Conservation (phyloP, 2,329 filamentous ascomycete genomes). For the Alternaria triticimaculans region DNA sequence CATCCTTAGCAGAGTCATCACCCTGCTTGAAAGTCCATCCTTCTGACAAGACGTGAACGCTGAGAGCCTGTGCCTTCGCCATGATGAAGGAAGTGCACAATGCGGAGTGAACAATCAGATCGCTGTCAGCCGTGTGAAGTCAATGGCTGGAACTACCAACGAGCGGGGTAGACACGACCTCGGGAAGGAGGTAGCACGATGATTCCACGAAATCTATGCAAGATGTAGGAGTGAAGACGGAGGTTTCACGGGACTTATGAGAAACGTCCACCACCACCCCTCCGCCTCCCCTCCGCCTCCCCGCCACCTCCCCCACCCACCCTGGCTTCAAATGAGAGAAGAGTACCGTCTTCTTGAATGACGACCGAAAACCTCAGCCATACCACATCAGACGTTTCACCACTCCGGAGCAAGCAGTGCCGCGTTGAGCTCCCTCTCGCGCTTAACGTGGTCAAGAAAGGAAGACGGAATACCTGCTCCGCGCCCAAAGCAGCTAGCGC, state of each 20-base stretch:
- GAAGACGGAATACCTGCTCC: slow-evolving; percentile 22
- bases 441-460: slow-evolving; percentile 26
- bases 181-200: no score
- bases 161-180: slow-evolving; percentile 8
- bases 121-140: no score
- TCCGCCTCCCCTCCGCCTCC: no score
- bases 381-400: slow-evolving; percentile 32
- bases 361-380: slow-evolving; percentile 14
- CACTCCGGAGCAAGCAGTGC: slow-evolving; percentile 35
- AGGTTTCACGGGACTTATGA: no score
- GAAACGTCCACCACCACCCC: no score
- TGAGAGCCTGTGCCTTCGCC: slow-evolving; percentile 31
- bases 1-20: slow-evolving; percentile 46
- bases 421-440: slow-evolving; percentile 35
- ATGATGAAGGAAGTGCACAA: slow-evolving; percentile 20
- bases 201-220: no score
- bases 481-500: slow-evolving; percentile 31
- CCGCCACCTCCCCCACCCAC: no score
- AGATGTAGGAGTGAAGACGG: no score
- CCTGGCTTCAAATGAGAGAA: no score
- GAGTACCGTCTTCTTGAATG: slow-evolving; percentile 4
- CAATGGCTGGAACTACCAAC: not conserved
- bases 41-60: slow-evolving; percentile 42
- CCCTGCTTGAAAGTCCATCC: slow-evolving; percentile 57
- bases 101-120: no score